Conservation (phyloP, 768 basidiomycete species). For the Mycena rebaudengoi region DNA sequence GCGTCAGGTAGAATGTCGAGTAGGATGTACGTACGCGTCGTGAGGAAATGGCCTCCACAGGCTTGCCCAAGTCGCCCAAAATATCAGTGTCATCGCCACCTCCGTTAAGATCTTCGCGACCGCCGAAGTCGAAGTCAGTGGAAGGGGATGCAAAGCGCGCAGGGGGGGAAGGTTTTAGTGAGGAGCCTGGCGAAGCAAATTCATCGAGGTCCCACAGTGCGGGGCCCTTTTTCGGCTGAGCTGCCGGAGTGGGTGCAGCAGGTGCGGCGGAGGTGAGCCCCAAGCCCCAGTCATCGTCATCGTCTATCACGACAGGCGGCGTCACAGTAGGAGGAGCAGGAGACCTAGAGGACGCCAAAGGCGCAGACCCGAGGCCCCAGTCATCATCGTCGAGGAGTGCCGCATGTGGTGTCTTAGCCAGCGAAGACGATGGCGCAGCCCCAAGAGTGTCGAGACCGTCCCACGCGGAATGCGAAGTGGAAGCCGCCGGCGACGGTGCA, state of each 20-base stretch:
- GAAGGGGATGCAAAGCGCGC: slow-evolving; percentile 47
- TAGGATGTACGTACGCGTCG: slow-evolving; percentile 27
- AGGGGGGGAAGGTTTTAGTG: slow-evolving; percentile 33
- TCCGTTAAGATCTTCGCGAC: slow-evolving; percentile 58
- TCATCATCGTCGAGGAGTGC: slow-evolving; percentile 36
- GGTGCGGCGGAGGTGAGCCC: slow-evolving; percentile 35
- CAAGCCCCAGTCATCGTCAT: slow-evolving; percentile 56
- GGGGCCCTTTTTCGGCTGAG: slow-evolving; percentile 14
- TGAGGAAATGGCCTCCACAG: slow-evolving; percentile 51
- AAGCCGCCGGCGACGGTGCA: slow-evolving; percentile 36
- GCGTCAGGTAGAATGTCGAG: background rate
- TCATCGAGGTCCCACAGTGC: slow-evolving; percentile 32
- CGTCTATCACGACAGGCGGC: slow-evolving; percentile 17
- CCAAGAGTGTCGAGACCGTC: slow-evolving; percentile 67
- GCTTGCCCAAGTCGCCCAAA: slow-evolving; percentile 71
- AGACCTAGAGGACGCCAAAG: slow-evolving; percentile 32
- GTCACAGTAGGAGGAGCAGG: slow-evolving; percentile 10
- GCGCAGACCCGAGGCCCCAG: slow-evolving; percentile 53
- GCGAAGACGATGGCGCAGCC: slow-evolving; percentile 32
- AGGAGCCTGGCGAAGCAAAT: slow-evolving; percentile 30
- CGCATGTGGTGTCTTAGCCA: slow-evolving; percentile 12
- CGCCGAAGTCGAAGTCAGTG: slow-evolving; percentile 74
- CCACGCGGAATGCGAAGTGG: slow-evolving; percentile 62
- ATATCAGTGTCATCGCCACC: slow-evolving; percentile 71
- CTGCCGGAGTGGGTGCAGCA: slow-evolving; percentile 38